phyloP scores from a whole-genome alignment of 495 filamentous ascomycete genomes.

The Cercophora sp. region DNA sequence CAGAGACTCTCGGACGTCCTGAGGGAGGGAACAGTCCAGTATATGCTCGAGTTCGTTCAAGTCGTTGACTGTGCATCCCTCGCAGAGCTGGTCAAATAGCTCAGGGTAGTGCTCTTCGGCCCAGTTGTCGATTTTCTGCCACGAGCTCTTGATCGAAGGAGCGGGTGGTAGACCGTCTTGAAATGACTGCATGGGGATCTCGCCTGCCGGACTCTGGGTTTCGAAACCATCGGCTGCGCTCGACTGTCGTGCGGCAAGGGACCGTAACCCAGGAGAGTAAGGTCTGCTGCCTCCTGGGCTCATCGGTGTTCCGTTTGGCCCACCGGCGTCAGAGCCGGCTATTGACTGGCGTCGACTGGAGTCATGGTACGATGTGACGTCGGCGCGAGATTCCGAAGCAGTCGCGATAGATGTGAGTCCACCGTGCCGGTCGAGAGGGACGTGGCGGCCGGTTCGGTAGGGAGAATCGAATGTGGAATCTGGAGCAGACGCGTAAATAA shows the following conservation, averaged over 20 bases:
- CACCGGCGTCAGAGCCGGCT: slow-evolving; percentile 40
- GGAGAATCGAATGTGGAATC: slow-evolving; percentile 84
- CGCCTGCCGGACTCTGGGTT: slow-evolving; percentile 61
- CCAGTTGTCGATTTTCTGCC: slow-evolving; percentile 92
- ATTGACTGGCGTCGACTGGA: slow-evolving; percentile 56
- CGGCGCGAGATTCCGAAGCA: slow-evolving; percentile 70
- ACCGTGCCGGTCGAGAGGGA: slow-evolving; percentile 65
- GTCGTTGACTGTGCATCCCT: slow-evolving; percentile 88
- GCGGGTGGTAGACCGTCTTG: slow-evolving; percentile 85
- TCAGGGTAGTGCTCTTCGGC: slow-evolving; percentile 92
- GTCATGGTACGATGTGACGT: slow-evolving; percentile 71
- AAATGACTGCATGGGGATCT: slow-evolving; percentile 97
- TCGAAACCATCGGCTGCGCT: slow-evolving; percentile 60
- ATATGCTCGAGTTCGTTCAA: slow-evolving; percentile 96
- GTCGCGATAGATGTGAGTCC: slow-evolving; percentile 75
- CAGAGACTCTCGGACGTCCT: slow-evolving; percentile 90
- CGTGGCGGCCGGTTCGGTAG: slow-evolving; percentile 75
- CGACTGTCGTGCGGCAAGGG: slow-evolving; percentile 57
- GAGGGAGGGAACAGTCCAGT: slow-evolving; percentile 87
- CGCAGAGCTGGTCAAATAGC: slow-evolving; percentile 86
- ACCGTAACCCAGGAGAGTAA: slow-evolving; percentile 89
- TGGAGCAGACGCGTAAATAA: no score
- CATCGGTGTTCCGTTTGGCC: slow-evolving; percentile 36
- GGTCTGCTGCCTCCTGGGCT: slow-evolving; percentile 63
- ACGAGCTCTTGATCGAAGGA: slow-evolving; percentile 82